Evolutionary conservation across 192 early-diverging fungal species (phyloP).

Genomic region (Thamnidium elegans): DNA sequence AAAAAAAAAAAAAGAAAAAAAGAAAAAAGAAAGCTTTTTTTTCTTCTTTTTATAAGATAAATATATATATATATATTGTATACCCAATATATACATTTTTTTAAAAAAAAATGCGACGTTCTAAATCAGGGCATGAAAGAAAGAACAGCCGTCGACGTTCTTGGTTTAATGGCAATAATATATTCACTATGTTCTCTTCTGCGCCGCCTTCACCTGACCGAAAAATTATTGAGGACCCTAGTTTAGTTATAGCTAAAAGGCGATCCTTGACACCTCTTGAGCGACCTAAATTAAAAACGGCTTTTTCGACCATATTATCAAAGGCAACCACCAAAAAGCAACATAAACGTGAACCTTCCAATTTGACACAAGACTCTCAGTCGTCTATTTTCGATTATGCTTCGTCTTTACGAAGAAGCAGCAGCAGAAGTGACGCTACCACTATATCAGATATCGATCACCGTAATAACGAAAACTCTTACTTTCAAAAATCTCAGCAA

Average conservation of each 20-base stretch:
- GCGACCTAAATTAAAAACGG: constrained; percentile 1
- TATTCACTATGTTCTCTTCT: constrained; percentile 14
- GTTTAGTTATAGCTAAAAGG: neutral
- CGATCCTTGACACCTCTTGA: neutral
- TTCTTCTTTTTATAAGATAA: neutral
- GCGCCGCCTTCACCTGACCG: constrained; percentile 7
- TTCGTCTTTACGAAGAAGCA: neutral
- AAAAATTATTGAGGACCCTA: constrained; percentile 3
- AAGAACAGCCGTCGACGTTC: constrained; percentile 5
- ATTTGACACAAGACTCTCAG: neutral
- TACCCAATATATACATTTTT: neutral
- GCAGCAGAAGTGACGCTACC: neutral
- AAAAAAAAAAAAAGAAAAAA: too few species aligned
- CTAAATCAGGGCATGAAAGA: neutral
- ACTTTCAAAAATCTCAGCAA: neutral
- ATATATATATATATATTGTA: neutral
- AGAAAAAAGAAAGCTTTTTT: neutral
- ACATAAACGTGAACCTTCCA: neutral
- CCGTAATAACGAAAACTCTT: neutral
- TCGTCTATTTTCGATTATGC: neutral
- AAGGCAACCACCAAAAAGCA: constrained; percentile 14
- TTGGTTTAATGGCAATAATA: constrained; percentile 9
- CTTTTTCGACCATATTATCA: constrained; percentile 9
- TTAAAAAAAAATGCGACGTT: neutral
- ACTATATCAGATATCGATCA: neutral